Evolutionary conservation across 2,329 filamentous ascomycete genomes (phyloP).

Genomic region (Paecilomyces formosus): DNA sequence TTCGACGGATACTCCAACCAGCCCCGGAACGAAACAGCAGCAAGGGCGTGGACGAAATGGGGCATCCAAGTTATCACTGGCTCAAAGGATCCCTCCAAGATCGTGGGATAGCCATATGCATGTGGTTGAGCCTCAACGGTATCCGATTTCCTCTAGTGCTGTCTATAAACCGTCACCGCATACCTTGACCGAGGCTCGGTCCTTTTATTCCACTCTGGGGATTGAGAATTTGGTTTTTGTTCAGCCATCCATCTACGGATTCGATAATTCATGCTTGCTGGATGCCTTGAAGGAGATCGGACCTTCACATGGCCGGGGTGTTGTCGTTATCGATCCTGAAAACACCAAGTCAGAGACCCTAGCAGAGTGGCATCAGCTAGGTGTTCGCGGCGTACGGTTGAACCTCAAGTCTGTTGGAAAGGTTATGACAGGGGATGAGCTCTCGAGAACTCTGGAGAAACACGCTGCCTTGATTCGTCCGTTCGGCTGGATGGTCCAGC

Average conservation of each 20-base stretch:
- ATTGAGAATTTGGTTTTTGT: constrained; percentile 52
- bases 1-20: constrained; percentile 3
- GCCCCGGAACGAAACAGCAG: not conserved
- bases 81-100: constrained; percentile 18
- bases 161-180: constrained; percentile 46
- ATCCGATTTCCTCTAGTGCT: constrained; percentile 42
- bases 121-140: constrained; percentile 48
- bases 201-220: constrained; percentile 45
- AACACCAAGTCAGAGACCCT: constrained; percentile 33
- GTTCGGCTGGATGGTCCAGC: constrained; percentile 51
- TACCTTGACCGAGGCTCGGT: constrained; percentile 44
- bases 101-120: constrained; percentile 61
- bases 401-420: constrained; percentile 51
- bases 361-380: constrained; percentile 47
- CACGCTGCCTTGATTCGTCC: constrained; percentile 47
- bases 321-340: constrained; percentile 50
- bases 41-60: not conserved
- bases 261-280: constrained; percentile 53
- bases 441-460: constrained; percentile 35
- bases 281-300: constrained; percentile 47
- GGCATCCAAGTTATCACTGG: constrained; percentile 7
- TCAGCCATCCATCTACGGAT: constrained; percentile 56
- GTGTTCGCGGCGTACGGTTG: constrained; percentile 53
- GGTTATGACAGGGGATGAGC: constrained; percentile 30
- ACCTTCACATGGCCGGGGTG: constrained; percentile 43